A percentile compares a stretch with the other conserved stretches of the same genome.
phyloP scores from a whole-genome alignment of 1,284 basidiomycete species.

The Puccinia hordei region DNA sequence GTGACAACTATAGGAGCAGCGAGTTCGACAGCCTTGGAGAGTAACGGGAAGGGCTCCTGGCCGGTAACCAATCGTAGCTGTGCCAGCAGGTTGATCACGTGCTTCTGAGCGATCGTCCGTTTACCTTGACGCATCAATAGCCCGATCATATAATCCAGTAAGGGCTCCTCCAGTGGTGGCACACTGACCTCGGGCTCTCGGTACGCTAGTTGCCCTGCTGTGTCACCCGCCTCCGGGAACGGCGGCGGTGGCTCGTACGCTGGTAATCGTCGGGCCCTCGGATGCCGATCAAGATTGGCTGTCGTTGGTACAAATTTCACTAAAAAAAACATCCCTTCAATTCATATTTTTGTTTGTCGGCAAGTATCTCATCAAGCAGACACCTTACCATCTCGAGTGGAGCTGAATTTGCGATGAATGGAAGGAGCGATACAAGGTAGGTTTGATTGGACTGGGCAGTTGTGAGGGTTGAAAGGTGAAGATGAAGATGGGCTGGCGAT shows the following conservation, averaged over 20 bases:
- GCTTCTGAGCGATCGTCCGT: slow-evolving; percentile 45
- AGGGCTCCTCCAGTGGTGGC: slow-evolving; percentile 44
- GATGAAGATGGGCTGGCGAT: background rate
- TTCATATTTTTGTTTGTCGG: background rate
- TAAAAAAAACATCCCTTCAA: background rate
- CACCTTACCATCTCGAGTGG: slow-evolving; percentile 15
- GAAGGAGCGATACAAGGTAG: background rate
- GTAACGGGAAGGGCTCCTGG: slow-evolving; percentile 44
- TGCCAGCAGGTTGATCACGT: slow-evolving; percentile 21
- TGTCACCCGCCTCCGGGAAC: slow-evolving; percentile 31
- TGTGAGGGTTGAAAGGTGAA: background rate
- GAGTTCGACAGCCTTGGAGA: slow-evolving; percentile 38
- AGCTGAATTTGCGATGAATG: slow-evolving; percentile 14
- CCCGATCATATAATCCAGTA: slow-evolving; percentile 38
- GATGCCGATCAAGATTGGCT: slow-evolving; percentile 34
- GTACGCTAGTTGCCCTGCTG: slow-evolving; percentile 14
- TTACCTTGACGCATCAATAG: slow-evolving; percentile 46
- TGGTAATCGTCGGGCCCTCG: slow-evolving; percentile 38
- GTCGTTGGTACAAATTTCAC: background rate
- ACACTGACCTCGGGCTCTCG: slow-evolving; percentile 42
- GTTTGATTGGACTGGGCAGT: background rate
- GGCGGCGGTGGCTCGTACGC: slow-evolving; percentile 46
- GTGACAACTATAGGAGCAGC: slow-evolving; percentile 39
- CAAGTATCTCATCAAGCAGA: background rate
- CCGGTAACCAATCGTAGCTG: slow-evolving; percentile 41